Evolutionary conservation across 2,329 filamentous ascomycete genomes (phyloP), one percentile per base, ranked within the genome.

Genomic region (Alternaria longipes): DNA sequence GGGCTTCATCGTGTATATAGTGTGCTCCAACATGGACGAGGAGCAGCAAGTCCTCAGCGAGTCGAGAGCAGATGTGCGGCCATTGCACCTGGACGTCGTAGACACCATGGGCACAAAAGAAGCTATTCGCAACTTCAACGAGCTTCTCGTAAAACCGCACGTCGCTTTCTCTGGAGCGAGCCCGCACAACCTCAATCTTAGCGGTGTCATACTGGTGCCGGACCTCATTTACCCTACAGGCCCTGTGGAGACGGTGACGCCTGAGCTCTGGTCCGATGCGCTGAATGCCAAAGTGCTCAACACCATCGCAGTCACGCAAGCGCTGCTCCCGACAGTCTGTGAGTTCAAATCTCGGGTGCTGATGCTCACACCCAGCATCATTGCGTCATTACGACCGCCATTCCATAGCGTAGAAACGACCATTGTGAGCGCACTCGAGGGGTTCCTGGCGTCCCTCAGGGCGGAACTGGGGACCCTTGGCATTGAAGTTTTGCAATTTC

Each of bases 1-100:
- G 66, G 95, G 95, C 5, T 98, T 96, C 78, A 91, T 98, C 62
- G 92, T 98, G 57, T 99, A 93, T 78, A 85, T 99, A 62, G 91
- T 97, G 1, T 94, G 93, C 72, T 90, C 89, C 65, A 92, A 89
- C n/a, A 82, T 89, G 60, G 92, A 97, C 71, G 94, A 98, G 68
- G 93, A 98, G 77, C 84, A 89, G 36, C 82, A 91, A 65, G 89
- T 98, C 14, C 87, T 92, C 62, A 86, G 87, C 62, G 87, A 97
- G 77, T 86, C 89, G n/a, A 86, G 93, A 63, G 84, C 89, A 7
- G 95, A 98, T 75, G 90, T 98, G 66, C 87, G 91, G 64, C 89
- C 94, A 8, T 81, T 99, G 59, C 88, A 88, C 75, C 85, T 98
- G 65, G 93, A 98, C 73, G 88, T 96, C 36, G 91, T 90, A 8